A percentile compares a stretch with the other conserved stretches of the same genome.
phyloP scores from a whole-genome alignment of 768 basidiomycete genomes.

The Termitomyces sp. region DNA sequence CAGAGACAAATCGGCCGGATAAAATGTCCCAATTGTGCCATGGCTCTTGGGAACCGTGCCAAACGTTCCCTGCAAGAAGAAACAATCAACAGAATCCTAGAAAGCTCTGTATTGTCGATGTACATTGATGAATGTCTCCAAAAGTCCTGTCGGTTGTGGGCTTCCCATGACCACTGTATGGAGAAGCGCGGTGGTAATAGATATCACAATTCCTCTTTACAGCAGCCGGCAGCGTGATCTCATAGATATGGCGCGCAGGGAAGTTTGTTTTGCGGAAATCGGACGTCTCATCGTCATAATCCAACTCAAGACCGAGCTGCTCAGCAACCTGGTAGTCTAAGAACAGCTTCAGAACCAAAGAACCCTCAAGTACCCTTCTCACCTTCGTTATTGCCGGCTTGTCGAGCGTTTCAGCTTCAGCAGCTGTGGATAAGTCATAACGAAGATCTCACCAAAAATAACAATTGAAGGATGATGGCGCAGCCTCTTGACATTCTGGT shows the following conservation, averaged over 20 bases:
- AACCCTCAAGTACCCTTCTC: background rate
- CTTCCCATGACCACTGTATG: slow-evolving; percentile 80
- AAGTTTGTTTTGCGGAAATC: slow-evolving; percentile 85
- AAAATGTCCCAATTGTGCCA: slow-evolving; percentile 95
- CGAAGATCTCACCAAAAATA: slow-evolving; percentile 59
- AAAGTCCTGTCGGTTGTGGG: slow-evolving; percentile 64
- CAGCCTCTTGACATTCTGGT: slow-evolving; percentile 78
- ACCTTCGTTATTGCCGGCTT: slow-evolving; percentile 84
- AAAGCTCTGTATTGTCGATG: slow-evolving; percentile 10
- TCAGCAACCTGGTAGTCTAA: slow-evolving; percentile 88
- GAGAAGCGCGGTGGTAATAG: slow-evolving; percentile 81
- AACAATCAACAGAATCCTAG: background rate
- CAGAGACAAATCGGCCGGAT: slow-evolving; percentile 88
- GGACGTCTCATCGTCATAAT: slow-evolving; percentile 79
- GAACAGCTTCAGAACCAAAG: background rate
- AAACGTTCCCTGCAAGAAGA: slow-evolving; percentile 67
- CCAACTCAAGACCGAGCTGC: slow-evolving; percentile 65
- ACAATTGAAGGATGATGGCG: slow-evolving; percentile 86
- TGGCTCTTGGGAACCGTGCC: slow-evolving; percentile 90
- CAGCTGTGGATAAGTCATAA: background rate
- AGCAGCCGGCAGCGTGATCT: slow-evolving; percentile 72
- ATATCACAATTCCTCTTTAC: slow-evolving; percentile 60
- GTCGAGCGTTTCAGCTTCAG: background rate
- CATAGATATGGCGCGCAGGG: slow-evolving; percentile 89
- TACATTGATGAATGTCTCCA: slow-evolving; percentile 92